Base-by-base conservation (phyloP, 495 filamentous ascomycete genomes). In the Aspergillus sclerotioniger region DNA sequence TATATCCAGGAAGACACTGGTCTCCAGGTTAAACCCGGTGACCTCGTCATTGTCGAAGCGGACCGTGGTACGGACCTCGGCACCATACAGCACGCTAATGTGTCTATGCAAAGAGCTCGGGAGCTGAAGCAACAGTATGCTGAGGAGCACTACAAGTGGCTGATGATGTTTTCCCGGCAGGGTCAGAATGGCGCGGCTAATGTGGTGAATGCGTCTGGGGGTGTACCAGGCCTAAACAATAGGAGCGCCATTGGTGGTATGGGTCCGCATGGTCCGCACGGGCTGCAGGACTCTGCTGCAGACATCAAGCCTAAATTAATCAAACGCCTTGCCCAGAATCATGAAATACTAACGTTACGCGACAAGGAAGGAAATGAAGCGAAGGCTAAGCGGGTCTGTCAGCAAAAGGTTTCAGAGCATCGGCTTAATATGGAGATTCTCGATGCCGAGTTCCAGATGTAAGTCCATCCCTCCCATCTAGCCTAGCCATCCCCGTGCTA, bases 361-460 rank as follows among this genome's bases (percentile, higher is more conserved):
- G 94, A 98, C 52, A 98, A 98, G 69, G 94, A 98, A 74, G 94
- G 92, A 29, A 92, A 92, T 57, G 94, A 98, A 71, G 95, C 95
- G 33, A 98, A 98, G 67, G 94, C 94, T 13, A 97, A 97, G 76
- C 85, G 94, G 21, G 87, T 96, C 45, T 97, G 91, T 64, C 92
- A 96, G 77, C 89, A 93, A 64, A 98, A 98, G 70, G 95, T 96
- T 37, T 86, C 84, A 47, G 94, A 98, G 64, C 92, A 98, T 73
- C 87, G 90, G 43, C 82, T 98, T 10, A 90, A 92, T 57, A 97
- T 98, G 94, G 94, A 98, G 67, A 97, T 98, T 57, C 83, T 98
- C 13, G 94, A 98, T 72, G 94, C 94, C n/a, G 94, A 98, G 71
- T 98, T 96, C 70, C 94, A 98, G 67, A 91, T 96, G 94, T 96